These are phyloP conservation scores for Plenodomus lindquistii DNA, from an alignment of 2,329 filamentous ascomycete genomes.

Conservation along the genomic window DNA sequence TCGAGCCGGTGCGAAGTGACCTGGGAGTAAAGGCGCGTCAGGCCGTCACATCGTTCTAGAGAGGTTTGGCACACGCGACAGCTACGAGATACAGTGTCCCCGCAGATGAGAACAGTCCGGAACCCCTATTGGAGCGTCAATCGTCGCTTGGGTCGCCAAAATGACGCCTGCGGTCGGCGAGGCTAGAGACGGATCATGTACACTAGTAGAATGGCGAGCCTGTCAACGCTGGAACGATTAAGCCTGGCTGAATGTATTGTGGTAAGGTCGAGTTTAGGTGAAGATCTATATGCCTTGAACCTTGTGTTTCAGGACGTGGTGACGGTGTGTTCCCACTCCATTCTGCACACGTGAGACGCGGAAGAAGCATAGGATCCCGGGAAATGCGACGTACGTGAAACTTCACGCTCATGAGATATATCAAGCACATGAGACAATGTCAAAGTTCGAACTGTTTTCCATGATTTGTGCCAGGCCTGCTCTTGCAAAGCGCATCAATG, in stretches of 20 bases:
- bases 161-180: slow-evolving; percentile 8
- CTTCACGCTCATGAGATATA: too few species aligned
- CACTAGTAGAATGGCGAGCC: background rate
- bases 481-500: too few species aligned
- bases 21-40: slow-evolving; percentile 8
- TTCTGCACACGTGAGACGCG: too few species aligned
- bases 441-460: too few species aligned
- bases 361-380: too few species aligned
- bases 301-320: background rate
- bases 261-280: too few species aligned
- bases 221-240: slow-evolving; percentile 9
- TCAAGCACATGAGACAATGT: too few species aligned
- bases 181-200: background rate
- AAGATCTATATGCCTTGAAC: too few species aligned
- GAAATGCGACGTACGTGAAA: too few species aligned
- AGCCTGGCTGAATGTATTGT: background rate
- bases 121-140: slow-evolving; percentile 18
- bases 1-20: slow-evolving; percentile 4
- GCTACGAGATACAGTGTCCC: background rate
- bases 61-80: background rate
- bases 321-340: too few species aligned
- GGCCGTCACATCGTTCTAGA: slow-evolving; percentile 1
- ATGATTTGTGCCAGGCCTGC: too few species aligned
- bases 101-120: slow-evolving; percentile 1
- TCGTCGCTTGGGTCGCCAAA: slow-evolving; percentile 15